Evolutionary conservation across 2,329 filamentous ascomycete species (phyloP), one percentile per base, ranked within the genome.

Genomic region (Penicillium brevicompactum): DNA sequence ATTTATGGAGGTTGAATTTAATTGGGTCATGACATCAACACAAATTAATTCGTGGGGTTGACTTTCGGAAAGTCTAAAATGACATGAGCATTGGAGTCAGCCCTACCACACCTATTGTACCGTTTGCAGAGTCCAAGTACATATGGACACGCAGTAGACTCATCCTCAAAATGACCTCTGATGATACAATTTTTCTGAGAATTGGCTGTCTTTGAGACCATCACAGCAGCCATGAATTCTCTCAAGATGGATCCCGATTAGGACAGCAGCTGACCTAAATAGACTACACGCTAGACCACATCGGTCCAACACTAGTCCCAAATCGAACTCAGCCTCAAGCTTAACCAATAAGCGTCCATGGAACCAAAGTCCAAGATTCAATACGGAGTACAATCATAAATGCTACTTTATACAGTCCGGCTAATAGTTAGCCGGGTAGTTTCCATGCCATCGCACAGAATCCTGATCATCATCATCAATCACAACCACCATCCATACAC

Each of bases 401-500:
- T 11, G 14, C 32, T 34, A 34, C 14, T 34, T 37, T 37, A 37
- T 37, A 37, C n/a, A 37, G 8, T 6, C 24, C 31, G 9, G 31
- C 13, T 48, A 52, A 34, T 49, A 46, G 18, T 34, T 34, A 18
- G 47, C 44, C 9, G 57, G 55, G 51, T 54, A 59, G 22, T 56
- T 61, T 2, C 60, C 58, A 31, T 49, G 48, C 52, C 56, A 61
- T 27, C 40, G 31, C n/a, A 59, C 52, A 41, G 50, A 16, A 4
- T 57, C 16, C 16, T 60, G 59, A 3, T 77, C 72, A 40, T 89
- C 85, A 53, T 86, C 86, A 58, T 91, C 87, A 4, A 90, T 84
- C 3, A 92, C 79, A 1, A 91, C 81, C 5, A 91, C 80, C 86
- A 92, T 89, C 89, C 89, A 92, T 0, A 91, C 88, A 9, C 89